These are phyloP conservation scores for Globisporangium cederbergense DNA, from an alignment of 352 stramenopile genomes.

Conservation along the genomic window DNA sequence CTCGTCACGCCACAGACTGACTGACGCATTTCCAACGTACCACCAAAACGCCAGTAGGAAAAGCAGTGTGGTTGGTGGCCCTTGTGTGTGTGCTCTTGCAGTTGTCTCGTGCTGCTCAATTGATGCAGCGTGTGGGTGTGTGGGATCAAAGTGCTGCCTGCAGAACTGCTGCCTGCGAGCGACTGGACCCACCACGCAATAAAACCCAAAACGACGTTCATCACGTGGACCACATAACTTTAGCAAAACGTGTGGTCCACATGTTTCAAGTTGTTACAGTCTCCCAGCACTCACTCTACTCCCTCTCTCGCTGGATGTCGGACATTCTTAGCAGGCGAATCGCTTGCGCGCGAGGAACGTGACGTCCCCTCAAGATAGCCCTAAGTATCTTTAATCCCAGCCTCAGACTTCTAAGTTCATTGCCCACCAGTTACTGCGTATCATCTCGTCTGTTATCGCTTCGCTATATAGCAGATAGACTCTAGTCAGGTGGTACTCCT, in stretches of 20 bases:
- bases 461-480: neutral
- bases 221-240: neutral
- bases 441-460: neutral
- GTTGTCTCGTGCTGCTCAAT: no score
- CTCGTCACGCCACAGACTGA: neutral
- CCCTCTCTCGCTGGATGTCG: neutral
- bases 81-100: no score
- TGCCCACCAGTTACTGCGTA: neutral
- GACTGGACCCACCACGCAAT: no score
- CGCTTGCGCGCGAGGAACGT: neutral
- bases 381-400: neutral
- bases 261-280: no score
- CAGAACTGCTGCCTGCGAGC: no score
- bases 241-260: neutral
- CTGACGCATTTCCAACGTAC: neutral
- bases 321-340: neutral
- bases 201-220: neutral
- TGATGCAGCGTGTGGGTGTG: no score
- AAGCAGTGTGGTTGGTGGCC: no score
- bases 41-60: neutral
- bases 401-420: no score
- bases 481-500: neutral
- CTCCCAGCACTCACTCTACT: no score
- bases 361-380: neutral
- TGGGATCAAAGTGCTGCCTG: no score